A percentile compares a stretch with the other conserved stretches of the same genome.
Conservation (phyloP, 352 stramenopile genomes). For the Albugo laibachii region DNA sequence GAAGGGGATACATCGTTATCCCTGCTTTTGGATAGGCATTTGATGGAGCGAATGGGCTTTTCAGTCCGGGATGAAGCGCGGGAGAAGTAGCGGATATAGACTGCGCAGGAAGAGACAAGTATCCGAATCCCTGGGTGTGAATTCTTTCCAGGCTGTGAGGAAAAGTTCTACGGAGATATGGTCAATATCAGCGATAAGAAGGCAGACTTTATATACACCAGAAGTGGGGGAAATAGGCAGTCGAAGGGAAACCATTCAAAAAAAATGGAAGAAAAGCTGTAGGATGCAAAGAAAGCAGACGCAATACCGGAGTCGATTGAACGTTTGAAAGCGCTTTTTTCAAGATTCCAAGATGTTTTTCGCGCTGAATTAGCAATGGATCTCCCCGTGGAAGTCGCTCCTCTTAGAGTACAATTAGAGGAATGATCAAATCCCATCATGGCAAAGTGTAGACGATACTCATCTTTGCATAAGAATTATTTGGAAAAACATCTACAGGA, state of each 20-base stretch:
- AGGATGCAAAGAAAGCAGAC: background rate
- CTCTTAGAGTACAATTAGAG: background rate
- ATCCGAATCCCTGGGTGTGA: too few relatives aligned
- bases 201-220: background rate
- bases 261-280: background rate
- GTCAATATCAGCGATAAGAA: background rate
- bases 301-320: background rate
- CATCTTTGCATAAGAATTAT: background rate
- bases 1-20: too few relatives aligned
- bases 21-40: too few relatives aligned
- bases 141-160: too few relatives aligned
- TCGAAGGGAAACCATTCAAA: background rate
- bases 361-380: background rate
- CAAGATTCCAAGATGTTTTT: background rate
- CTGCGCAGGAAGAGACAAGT: background rate
- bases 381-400: background rate
- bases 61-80: too few relatives aligned
- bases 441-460: background rate
- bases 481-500: background rate
- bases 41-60: too few relatives aligned
- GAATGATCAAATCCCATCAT: background rate
- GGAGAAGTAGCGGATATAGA: too few relatives aligned
- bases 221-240: background rate
- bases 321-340: background rate
- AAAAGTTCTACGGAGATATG: background rate